Conservation (phyloP, 2,329 filamentous ascomycete species). For the Diaporthe longicolla region DNA sequence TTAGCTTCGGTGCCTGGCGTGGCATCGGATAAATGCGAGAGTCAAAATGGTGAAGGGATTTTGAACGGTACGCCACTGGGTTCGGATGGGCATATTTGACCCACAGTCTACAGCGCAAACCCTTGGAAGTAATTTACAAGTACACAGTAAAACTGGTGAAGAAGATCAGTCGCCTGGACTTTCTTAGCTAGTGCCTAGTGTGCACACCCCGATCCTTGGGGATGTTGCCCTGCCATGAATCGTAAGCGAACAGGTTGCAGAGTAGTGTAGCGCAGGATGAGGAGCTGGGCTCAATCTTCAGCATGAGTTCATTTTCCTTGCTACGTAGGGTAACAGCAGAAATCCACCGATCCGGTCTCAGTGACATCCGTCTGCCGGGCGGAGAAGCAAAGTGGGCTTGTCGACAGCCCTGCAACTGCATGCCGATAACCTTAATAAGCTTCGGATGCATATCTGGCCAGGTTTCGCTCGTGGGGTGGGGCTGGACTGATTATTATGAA, state of each 20-base stretch:
- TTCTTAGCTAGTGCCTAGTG: neutral
- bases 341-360: neutral
- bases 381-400: neutral
- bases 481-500: neutral
- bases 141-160: neutral
- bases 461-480: conserved; percentile 4
- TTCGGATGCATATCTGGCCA: neutral
- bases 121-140: neutral
- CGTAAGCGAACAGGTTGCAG: neutral
- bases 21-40: neutral
- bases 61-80: neutral
- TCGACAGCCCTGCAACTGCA: neutral
- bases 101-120: neutral
- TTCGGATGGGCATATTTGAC: neutral
- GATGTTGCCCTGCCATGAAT: neutral
- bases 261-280: neutral
- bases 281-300: conserved; percentile 4
- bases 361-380: conserved; percentile 17
- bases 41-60: neutral
- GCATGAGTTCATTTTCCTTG: conserved; percentile 9
- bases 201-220: neutral
- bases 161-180: neutral
- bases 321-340: neutral
- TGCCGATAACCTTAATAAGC: neutral
- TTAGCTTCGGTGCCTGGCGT: neutral